Conservation (phyloP, 352 stramenopile genomes). For the Globisporangium cylindrosporum region DNA sequence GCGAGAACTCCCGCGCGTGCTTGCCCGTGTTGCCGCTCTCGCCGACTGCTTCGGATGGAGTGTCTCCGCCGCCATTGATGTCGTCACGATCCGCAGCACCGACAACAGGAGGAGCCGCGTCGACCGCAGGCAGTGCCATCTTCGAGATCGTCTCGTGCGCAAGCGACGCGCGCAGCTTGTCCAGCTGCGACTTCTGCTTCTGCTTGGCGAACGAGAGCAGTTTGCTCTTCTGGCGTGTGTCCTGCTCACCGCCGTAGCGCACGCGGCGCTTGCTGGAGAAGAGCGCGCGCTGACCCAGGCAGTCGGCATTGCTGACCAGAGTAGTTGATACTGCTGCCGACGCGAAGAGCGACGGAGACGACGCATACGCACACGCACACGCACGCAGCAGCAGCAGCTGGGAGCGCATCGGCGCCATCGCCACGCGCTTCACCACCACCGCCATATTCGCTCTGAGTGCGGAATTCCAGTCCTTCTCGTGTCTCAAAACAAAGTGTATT, state of each 20-base stretch:
- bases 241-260: slow-evolving; percentile 22
- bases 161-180: slow-evolving; percentile 34
- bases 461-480: not conserved
- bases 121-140: slow-evolving; percentile 10
- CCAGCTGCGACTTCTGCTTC: slow-evolving; percentile 47
- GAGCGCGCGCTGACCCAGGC: not conserved
- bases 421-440: not conserved
- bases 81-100: not conserved
- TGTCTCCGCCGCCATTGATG: not conserved
- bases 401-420: not conserved
- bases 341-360: not conserved
- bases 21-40: slow-evolving; percentile 12
- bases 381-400: not conserved
- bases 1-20: slow-evolving; percentile 40
- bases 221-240: slow-evolving; percentile 17
- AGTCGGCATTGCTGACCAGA: not conserved
- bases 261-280: slow-evolving; percentile 39
- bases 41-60: slow-evolving; percentile 3
- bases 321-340: not conserved
- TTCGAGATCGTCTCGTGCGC: slow-evolving; percentile 22
- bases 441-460: not conserved
- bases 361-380: not conserved
- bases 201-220: slow-evolving; percentile 29
- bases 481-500: too few relatives aligned
- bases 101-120: not conserved